A percentile compares a stretch with the other conserved stretches of the same genome.
phyloP scores from a whole-genome alignment of 306 rosid genomes.

The Acacia crassicarpa region DNA sequence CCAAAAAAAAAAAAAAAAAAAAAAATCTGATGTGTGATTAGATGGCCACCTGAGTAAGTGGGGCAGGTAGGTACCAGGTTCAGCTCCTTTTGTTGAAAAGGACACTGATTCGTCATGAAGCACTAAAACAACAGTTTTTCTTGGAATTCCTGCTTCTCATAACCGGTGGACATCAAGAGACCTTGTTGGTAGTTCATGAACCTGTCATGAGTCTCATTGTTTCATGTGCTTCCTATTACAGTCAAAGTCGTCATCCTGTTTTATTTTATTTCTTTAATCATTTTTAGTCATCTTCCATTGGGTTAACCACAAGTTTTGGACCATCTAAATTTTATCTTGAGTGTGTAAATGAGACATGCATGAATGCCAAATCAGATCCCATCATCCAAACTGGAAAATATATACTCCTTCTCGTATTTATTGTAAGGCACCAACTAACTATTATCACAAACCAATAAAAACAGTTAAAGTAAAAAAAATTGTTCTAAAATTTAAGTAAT shows the following conservation, averaged over 20 bases:
- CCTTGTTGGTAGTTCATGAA: slow-evolving; percentile 5
- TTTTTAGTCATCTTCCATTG: slow-evolving; percentile 6
- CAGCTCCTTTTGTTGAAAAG: background rate
- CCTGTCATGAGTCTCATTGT: slow-evolving; percentile 10
- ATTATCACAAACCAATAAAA: too few relatives aligned
- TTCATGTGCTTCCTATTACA: background rate
- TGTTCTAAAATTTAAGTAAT: too few relatives aligned
- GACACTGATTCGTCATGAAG: slow-evolving; percentile 11
- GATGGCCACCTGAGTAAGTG: background rate
- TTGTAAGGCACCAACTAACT: too few relatives aligned
- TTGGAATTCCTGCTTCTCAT: background rate
- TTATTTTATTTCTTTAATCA: background rate
- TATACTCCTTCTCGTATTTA: too few relatives aligned
- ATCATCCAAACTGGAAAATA: background rate
- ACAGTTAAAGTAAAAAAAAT: too few relatives aligned
- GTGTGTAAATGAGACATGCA: background rate
- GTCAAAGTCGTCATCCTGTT: background rate
- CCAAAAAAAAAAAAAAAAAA: background rate
- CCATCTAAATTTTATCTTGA: background rate
- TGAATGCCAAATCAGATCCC: background rate
- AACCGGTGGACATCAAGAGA: slow-evolving; percentile 28
- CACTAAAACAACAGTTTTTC: slow-evolving; percentile 1
- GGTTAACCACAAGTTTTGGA: background rate
- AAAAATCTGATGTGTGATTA: background rate
- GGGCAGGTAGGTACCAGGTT: background rate